Conservation (phyloP, 805 yeast species). For the Kazachstania kunashirensis region DNA sequence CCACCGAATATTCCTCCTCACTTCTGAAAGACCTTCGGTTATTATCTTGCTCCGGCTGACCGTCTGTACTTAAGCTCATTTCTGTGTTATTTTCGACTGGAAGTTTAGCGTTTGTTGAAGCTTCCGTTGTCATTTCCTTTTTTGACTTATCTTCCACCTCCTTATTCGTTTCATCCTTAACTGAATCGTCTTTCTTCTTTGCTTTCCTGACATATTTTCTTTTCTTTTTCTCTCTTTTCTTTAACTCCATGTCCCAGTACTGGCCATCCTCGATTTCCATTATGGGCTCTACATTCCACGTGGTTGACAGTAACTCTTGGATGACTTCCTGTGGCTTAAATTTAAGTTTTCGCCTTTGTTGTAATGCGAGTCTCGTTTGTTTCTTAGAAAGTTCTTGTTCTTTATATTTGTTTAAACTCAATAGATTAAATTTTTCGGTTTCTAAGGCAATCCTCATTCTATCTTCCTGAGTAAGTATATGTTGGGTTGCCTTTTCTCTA, state of each 20-base stretch:
- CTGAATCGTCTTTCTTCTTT: constrained; percentile 22
- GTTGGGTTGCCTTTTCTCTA: constrained; percentile 36
- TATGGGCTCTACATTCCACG: constrained; percentile 43
- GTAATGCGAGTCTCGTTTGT: constrained; percentile 62
- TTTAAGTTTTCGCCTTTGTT: constrained; percentile 54
- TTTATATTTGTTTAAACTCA: constrained; percentile 64
- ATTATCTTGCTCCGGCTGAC: too few species aligned
- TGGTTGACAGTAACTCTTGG: constrained; percentile 13
- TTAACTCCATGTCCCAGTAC: constrained; percentile 33
- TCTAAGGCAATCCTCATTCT: constrained; percentile 66
- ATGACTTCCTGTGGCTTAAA: constrained; percentile 39
- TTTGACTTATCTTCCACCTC: not conserved
- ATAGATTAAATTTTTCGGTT: constrained; percentile 69
- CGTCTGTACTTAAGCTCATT: too few species aligned
- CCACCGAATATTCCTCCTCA: too few species aligned
- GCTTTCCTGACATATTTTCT: constrained; percentile 33
- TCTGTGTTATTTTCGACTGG: too few species aligned
- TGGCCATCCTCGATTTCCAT: constrained; percentile 50
- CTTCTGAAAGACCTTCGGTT: too few species aligned
- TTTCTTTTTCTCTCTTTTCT: constrained; percentile 35
- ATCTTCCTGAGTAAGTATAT: constrained; percentile 34
- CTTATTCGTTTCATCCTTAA: not conserved
- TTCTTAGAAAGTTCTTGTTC: constrained; percentile 80
- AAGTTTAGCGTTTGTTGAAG: not conserved
- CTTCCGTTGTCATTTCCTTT: not conserved